phyloP scores from a whole-genome alignment of 345 rosid species.

The Eutrema yunnanense region DNA sequence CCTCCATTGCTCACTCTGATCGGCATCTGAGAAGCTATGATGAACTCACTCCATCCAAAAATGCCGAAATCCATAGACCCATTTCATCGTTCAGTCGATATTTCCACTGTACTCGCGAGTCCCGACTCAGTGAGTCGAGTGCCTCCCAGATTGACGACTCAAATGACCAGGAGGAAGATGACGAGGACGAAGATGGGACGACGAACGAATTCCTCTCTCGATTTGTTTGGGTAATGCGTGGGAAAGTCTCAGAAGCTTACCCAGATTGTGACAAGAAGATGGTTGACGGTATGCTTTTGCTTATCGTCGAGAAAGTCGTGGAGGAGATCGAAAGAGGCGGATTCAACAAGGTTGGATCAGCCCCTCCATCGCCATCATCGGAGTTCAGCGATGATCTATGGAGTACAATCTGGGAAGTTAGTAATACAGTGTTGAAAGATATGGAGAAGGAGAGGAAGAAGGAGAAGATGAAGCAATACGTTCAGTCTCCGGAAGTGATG shows the following conservation, averaged over 20 bases:
- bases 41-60: neutral
- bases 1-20: slow-evolving; percentile 15
- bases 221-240: slow-evolving; percentile 77
- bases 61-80: slow-evolving; percentile 15
- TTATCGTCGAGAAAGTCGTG: slow-evolving; percentile 66
- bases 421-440: slow-evolving; percentile 70
- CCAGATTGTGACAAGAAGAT: slow-evolving; percentile 54
- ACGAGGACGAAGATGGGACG: slow-evolving; percentile 47
- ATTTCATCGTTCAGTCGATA: slow-evolving; percentile 24
- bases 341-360: slow-evolving; percentile 34
- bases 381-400: slow-evolving; percentile 77
- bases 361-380: slow-evolving; percentile 20
- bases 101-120: slow-evolving; percentile 38
- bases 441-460: slow-evolving; percentile 79
- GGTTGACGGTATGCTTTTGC: slow-evolving; percentile 65
- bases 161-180: slow-evolving; percentile 33
- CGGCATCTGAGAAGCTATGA: slow-evolving; percentile 3
- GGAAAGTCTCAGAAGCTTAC: slow-evolving; percentile 56
- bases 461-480: slow-evolving; percentile 70
- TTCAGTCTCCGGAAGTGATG: slow-evolving; percentile 68
- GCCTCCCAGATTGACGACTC: slow-evolving; percentile 21
- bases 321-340: slow-evolving; percentile 66
- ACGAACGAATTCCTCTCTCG: slow-evolving; percentile 75
- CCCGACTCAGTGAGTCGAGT: slow-evolving; percentile 21
- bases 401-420: slow-evolving; percentile 77